Conservation (phyloP, 306 rosid genomes). For the Cicer bijugum region DNA sequence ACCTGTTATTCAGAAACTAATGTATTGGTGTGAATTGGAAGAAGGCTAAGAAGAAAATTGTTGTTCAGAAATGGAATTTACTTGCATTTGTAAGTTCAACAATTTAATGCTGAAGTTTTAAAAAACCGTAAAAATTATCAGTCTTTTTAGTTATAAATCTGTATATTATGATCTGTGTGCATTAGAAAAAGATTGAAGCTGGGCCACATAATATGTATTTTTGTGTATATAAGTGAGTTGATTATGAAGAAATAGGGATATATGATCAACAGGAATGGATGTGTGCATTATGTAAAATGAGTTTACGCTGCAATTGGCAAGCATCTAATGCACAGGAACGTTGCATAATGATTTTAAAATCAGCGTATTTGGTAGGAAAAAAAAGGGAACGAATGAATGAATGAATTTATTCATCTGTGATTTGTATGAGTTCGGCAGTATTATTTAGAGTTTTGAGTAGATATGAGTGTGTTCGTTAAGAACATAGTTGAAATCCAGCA, state of each 20-base stretch:
- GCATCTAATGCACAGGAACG: not conserved
- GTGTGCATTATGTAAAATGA: not conserved
- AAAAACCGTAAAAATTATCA: not conserved
- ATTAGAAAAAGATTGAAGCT: not conserved
- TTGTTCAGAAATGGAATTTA: not conserved
- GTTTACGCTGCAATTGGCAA: not conserved
- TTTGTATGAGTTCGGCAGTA: not conserved
- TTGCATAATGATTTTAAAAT: not conserved
- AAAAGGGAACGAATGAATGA: not conserved
- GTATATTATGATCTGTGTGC: not conserved
- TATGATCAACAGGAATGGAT: not conserved
- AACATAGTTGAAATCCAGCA: constrained; percentile 31
- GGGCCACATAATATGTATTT: not conserved
- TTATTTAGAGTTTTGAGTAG: not conserved
- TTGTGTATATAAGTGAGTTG: not conserved
- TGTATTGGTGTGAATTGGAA: constrained; percentile 10
- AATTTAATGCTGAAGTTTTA: not conserved
- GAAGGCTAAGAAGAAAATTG: not conserved
- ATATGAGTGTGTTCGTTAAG: constrained; percentile 33
- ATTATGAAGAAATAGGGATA: not conserved
- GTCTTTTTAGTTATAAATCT: not conserved
- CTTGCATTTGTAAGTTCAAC: not conserved
- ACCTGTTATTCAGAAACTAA: not conserved
- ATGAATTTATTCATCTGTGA: not conserved
- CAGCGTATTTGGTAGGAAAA: not conserved